These are phyloP conservation scores for Macrolepiota fuliginosa DNA, from an alignment of 768 basidiomycete species.

Conservation along the genomic window DNA sequence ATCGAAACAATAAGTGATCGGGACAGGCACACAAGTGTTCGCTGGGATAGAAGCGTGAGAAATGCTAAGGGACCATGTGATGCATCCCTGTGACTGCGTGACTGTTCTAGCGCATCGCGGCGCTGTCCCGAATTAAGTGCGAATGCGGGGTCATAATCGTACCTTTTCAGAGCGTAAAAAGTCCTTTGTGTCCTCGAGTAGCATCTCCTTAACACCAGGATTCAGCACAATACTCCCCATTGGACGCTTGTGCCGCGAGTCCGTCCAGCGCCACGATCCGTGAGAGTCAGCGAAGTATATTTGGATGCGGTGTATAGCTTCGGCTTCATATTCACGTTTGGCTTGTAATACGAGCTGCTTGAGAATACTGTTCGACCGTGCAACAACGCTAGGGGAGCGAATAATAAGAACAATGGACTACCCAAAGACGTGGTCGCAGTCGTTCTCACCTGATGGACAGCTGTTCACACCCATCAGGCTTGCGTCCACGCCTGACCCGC, in stretches of 20 bases:
- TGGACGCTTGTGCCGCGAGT: slow-evolving; percentile 86
- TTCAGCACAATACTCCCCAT: slow-evolving; percentile 85
- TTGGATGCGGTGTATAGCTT: slow-evolving; percentile 82
- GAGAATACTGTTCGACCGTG: slow-evolving; percentile 78
- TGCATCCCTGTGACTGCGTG: not conserved
- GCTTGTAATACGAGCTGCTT: slow-evolving; percentile 89
- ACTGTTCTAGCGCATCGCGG: not conserved
- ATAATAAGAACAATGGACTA: not conserved
- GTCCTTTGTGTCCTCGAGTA: slow-evolving; percentile 76
- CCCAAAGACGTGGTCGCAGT: not conserved
- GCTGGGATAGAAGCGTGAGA: not conserved
- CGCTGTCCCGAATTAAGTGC: not conserved
- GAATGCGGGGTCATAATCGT: slow-evolving; percentile 12
- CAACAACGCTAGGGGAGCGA: slow-evolving; percentile 55
- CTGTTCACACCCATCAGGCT: slow-evolving; percentile 70
- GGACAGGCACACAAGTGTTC: not conserved
- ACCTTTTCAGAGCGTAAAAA: slow-evolving; percentile 84
- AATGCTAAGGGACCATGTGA: slow-evolving; percentile 11
- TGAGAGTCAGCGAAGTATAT: slow-evolving; percentile 90
- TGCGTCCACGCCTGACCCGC: slow-evolving; percentile 67
- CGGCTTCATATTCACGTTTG: slow-evolving; percentile 87
- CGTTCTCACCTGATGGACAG: slow-evolving; percentile 65
- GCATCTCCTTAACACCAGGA: slow-evolving; percentile 88
- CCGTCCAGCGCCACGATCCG: slow-evolving; percentile 86
- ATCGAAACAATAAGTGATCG: not conserved